These are phyloP conservation scores for Trichoderma sp. DNA, from an alignment of 2,329 filamentous ascomycete species.

Conservation along the genomic window DNA sequence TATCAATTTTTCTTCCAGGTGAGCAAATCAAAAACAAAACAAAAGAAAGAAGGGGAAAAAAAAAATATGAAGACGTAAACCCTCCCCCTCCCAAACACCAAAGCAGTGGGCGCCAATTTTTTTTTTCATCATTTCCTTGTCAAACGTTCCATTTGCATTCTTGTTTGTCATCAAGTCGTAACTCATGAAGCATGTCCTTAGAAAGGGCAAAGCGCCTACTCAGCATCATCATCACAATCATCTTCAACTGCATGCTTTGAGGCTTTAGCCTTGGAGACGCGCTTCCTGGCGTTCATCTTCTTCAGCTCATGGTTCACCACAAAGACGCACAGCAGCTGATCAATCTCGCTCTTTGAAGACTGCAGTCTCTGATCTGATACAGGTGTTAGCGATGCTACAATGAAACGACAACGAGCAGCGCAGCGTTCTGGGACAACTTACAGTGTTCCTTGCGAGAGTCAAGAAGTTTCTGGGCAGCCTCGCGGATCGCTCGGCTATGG, in stretches of 20 bases:
- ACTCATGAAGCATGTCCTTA: conserved; percentile 9
- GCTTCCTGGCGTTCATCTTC: conserved; percentile 37
- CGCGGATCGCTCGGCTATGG: conserved; percentile 30
- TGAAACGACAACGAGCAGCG: neutral
- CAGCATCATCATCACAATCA: conserved; percentile 29
- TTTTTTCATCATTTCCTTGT: neutral
- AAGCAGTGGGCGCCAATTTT: neutral
- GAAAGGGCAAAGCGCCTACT: conserved; percentile 13
- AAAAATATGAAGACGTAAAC: neutral
- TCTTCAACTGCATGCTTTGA: conserved; percentile 25
- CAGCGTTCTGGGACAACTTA: conserved; percentile 26
- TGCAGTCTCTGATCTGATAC: conserved; percentile 33
- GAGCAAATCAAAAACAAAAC: conserved; percentile 18
- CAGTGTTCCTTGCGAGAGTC: conserved; percentile 36
- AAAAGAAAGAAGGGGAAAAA: neutral
- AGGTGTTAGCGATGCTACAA: neutral
- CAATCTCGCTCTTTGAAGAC: conserved; percentile 32
- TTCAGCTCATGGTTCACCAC: conserved; percentile 41
- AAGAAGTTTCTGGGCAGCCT: conserved; percentile 33
- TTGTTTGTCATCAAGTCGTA: conserved; percentile 9
- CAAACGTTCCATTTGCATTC: neutral
- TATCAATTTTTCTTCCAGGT: conserved; percentile 1
- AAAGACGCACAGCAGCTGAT: conserved; percentile 34
- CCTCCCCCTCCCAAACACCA: neutral
- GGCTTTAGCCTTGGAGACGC: conserved; percentile 28